phyloP scores from a whole-genome alignment of 495 filamentous ascomycete genomes.

The Penicillium maclennaniae region DNA sequence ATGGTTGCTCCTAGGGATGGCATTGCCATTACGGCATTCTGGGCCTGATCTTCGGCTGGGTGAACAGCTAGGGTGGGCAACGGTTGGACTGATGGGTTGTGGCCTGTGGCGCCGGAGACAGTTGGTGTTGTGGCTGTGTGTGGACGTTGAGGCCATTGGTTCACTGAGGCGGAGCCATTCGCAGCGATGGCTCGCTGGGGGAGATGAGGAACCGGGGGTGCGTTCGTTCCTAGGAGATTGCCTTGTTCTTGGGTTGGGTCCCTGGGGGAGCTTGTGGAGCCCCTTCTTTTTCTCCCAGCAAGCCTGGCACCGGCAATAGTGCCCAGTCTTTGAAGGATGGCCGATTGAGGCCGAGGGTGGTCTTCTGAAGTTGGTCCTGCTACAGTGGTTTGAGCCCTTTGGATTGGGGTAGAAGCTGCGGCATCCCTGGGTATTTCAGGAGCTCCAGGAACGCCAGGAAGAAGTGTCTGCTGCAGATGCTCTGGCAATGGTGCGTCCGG shows the following conservation, averaged over 20 bases:
- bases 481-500: constrained; percentile 58
- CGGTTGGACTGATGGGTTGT: constrained; percentile 6
- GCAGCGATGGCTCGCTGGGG: constrained; percentile 1
- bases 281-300: constrained; percentile 20
- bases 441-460: constrained; percentile 23
- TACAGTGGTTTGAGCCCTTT: constrained; percentile 24
- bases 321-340: constrained; percentile 29
- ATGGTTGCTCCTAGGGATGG: constrained; percentile 20
- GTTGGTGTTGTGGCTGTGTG: constrained; percentile 3
- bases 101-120: constrained; percentile 6
- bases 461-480: constrained; percentile 39
- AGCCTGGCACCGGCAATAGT: constrained; percentile 26
- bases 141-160: not conserved
- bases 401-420: constrained; percentile 9
- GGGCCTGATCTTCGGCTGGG: constrained; percentile 9
- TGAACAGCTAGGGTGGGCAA: constrained; percentile 17
- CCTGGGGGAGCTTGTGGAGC: constrained; percentile 7
- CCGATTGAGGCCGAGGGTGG: constrained; percentile 23
- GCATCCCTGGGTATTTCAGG: not conserved
- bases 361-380: constrained; percentile 15
- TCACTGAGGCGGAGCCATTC: not conserved
- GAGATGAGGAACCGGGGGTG: not conserved
- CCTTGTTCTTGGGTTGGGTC: constrained; percentile 8
- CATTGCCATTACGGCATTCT: constrained; percentile 16
- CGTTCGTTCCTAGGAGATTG: not conserved